A percentile compares a stretch with the other conserved stretches of the same genome.
Conservation (phyloP, 2,329 filamentous ascomycete genomes). For the Talaromyces sp. region DNA sequence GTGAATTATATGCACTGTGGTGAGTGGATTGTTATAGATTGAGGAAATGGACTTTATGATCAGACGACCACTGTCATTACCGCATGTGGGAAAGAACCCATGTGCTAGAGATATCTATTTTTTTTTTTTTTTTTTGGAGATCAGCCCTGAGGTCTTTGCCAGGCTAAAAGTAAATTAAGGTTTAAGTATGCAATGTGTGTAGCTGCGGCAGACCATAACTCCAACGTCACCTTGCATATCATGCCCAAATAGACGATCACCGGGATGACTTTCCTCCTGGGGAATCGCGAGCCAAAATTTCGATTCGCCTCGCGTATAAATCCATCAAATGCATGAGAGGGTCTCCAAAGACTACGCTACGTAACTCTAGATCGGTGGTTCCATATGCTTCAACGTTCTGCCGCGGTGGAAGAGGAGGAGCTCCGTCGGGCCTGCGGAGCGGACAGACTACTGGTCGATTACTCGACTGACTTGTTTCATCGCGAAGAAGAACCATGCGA, state of each 20-base stretch:
- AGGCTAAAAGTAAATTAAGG: too few relatives aligned
- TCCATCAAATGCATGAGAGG: slow-evolving; percentile 79
- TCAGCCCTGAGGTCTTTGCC: too few relatives aligned
- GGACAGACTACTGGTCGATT: slow-evolving; percentile 70
- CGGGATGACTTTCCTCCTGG: neutral
- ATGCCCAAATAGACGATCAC: neutral
- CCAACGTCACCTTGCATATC: neutral
- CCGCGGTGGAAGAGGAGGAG: slow-evolving; percentile 51
- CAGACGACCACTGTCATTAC: neutral
- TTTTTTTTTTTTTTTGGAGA: too few relatives aligned
- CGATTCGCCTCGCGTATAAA: slow-evolving; percentile 72
- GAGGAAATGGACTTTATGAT: neutral
- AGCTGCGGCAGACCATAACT: neutral
- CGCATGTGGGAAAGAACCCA: too few relatives aligned
- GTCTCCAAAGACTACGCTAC: slow-evolving; percentile 77
- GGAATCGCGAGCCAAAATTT: slow-evolving; percentile 59
- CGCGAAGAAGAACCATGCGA: slow-evolving; percentile 19
- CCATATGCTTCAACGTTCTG: slow-evolving; percentile 70
- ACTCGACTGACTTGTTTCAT: slow-evolving; percentile 55
- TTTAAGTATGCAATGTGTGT: too few relatives aligned
- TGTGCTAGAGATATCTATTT: too few relatives aligned
- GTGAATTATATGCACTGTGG: slow-evolving; percentile 16
- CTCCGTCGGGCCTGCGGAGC: slow-evolving; percentile 62
- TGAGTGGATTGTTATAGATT: neutral
- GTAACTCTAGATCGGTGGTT: slow-evolving; percentile 68